Base-by-base conservation (phyloP, 768 basidiomycete genomes). In the Mrakia blollopis region DNA sequence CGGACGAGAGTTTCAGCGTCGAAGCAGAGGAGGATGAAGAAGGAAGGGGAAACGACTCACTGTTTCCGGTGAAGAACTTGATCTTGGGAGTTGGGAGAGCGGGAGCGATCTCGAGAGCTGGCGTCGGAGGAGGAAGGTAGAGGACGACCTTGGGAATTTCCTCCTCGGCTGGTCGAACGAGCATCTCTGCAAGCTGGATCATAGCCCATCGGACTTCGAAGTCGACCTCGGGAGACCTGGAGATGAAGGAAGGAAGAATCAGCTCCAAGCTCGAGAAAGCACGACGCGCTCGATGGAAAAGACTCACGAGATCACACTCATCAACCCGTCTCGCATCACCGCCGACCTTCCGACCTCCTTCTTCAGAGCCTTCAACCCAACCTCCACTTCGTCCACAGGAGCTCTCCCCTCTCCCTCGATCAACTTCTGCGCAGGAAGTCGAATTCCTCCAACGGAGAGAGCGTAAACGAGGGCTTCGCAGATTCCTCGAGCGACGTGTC, bases 371-470 rank as follows among this genome's bases (percentile, higher is more conserved):
- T 92, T 94, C 82, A 97, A 90, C 86, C 94, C 89, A 21, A 89
- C 84, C 78, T 96, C 92, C 69, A 91, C 87, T 80, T 93, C 73
- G 86, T 84, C 82, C 88, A 91, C 81, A 6, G 52, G 37, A 37
- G 13, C 52, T 32, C 32, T 1, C 37, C 14, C 35, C 89, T 94
- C 92, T 81, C 94, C 93, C 83, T 94, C 93, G 63, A 94, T 92
- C 18, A 94, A 86, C 39, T 93, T 91, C 0, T 88, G 83, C 78
- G 94, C 52, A 14, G 54, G 39, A 25, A 87, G 86, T 84, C 90
- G 92, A 87, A 98, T 90, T 81, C 96, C 94, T 73, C 94, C 94
- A 87, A 98, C 90, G 52, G 91, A 90, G 4, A 92, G 90, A 52
- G 95, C 85, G 13, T 97, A 85, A 11, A 93, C 91, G 78, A 98